phyloP scores from a whole-genome alignment of 352 stramenopile species.

The Pythium plurisporium region DNA sequence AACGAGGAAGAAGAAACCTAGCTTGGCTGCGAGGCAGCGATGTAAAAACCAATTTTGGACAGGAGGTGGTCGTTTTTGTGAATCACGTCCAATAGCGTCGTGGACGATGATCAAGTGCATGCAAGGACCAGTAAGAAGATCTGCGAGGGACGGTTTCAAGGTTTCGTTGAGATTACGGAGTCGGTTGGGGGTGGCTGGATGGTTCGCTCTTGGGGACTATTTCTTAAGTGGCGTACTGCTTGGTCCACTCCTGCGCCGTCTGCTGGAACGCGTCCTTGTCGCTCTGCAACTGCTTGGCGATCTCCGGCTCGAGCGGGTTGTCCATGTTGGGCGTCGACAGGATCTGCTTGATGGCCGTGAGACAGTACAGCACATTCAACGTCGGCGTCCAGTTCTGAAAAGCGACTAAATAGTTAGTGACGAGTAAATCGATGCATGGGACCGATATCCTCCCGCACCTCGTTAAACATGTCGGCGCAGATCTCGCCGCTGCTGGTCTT shows the following conservation, averaged over 20 bases:
- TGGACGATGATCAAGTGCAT: too few relatives aligned
- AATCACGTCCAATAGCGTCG: too few relatives aligned
- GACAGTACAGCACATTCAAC: constrained; percentile 90
- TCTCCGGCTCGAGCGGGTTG: constrained; percentile 95
- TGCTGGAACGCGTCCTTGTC: constrained; percentile 93
- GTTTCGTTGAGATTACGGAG: too few relatives aligned
- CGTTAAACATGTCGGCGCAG: constrained; percentile 93
- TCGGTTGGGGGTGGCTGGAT: too few relatives aligned
- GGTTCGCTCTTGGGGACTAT: too few relatives aligned
- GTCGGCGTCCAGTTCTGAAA: constrained; percentile 93
- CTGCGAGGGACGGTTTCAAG: too few relatives aligned
- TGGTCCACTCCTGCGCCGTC: constrained; percentile 91
- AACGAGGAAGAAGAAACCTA: constrained; percentile 18
- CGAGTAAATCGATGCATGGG: background rate
- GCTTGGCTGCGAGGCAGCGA: too few relatives aligned
- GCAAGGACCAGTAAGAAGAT: too few relatives aligned
- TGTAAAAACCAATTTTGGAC: too few relatives aligned
- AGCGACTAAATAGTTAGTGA: background rate
- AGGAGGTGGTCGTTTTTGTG: too few relatives aligned
- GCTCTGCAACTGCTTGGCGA: constrained; percentile 92
- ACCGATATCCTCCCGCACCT: constrained; percentile 39
- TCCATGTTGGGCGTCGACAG: constrained; percentile 93
- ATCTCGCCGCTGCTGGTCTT: constrained; percentile 96
- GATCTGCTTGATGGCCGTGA: constrained; percentile 93
- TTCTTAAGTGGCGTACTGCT: constrained; percentile 87